A percentile compares a stretch with the other conserved stretches of the same genome.
Conservation (phyloP, 148 eudicot genomes). For the Chenopodium berlandieri region DNA sequence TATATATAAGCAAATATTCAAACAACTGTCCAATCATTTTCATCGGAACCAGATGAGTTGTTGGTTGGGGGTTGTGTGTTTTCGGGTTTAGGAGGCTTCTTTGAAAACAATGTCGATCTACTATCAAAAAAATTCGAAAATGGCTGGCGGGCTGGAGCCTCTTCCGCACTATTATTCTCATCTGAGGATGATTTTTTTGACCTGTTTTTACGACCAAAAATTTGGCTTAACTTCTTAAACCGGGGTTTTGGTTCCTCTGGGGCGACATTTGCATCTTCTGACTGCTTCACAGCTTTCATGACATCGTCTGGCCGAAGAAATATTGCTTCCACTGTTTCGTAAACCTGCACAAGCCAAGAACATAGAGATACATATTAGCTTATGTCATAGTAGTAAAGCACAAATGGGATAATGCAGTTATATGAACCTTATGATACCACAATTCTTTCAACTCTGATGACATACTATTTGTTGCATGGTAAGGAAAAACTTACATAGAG, state of each 20-base stretch:
- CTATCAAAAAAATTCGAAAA: conserved; percentile 38
- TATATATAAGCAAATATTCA: conserved; percentile 3
- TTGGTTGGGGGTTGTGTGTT: conserved; percentile 30
- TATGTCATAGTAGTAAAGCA: background rate
- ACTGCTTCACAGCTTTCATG: conserved; percentile 48
- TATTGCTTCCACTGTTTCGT: conserved; percentile 81
- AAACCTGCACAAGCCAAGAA: conserved; percentile 50
- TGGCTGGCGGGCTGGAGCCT: conserved; percentile 41
- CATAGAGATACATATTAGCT: background rate
- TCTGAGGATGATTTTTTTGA: conserved; percentile 33
- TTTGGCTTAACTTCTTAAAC: conserved; percentile 57
- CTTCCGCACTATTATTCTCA: conserved; percentile 43
- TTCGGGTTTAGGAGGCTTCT: conserved; percentile 78
- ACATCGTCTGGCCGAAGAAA: conserved; percentile 59
- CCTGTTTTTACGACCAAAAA: conserved; percentile 61
- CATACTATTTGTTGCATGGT: background rate
- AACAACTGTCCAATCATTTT: conserved; percentile 51
- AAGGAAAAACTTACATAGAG: background rate
- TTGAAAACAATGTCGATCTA: conserved; percentile 56
- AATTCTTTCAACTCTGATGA: too few species aligned
- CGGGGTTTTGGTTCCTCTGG: conserved; percentile 54
- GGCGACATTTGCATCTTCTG: conserved; percentile 45
- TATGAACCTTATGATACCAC: too few species aligned
- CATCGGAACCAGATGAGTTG: conserved; percentile 42
- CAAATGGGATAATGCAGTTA: background rate